Base-by-base conservation (phyloP, 108 stramenopile genomes). In the Seminavis robusta region DNA sequence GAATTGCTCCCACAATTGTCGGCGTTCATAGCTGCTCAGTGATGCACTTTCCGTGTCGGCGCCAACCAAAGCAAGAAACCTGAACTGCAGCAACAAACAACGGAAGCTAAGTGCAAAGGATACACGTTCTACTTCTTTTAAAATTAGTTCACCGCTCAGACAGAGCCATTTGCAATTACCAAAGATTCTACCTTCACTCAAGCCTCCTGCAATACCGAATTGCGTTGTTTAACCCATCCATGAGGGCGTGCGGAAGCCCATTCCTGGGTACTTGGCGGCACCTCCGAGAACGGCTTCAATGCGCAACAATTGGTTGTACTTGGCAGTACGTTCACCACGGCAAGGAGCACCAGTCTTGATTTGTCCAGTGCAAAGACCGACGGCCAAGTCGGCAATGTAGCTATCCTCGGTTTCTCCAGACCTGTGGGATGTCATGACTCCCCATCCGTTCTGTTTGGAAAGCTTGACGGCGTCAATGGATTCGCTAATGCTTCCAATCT, bases 341-440 rank as follows among this genome's bases (percentile, higher is more conserved):
- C 98, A 98, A 23, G 99, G 99, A 38, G 99, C 99, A 47, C 99
- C 99, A 24, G 99, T 98, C 94, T 99, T 99, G 91, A 99, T 99
- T 87, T 99, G 88, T 45, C 99, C 99, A 11, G 99, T 96, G 66
- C 95, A 92, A 37, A 99, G 86, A 38, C 99, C 99, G 56, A 99
- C 99, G 29, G 99, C 98, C 57, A 99, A 73, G 65, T 99, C 98
- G 24, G 98, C 98, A 86, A 99, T 99, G 96, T 96, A 97, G 67
- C 75, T 80, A 75, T 99, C 98, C 78, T 99, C 98, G 38, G 98
- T 99, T 77, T 99, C 98, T 69, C 98, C 96, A 60, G 90, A 92
- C 51, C 99, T 81, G 76, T 99, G 99, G 52, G 92, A 94, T 36
- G 94, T 95, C 99, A 99, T 99, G 67, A 99, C 97, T 53, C 99